phyloP scores from a whole-genome alignment of 2,329 filamentous ascomycete genomes.

The Cercospora brassicicola region DNA sequence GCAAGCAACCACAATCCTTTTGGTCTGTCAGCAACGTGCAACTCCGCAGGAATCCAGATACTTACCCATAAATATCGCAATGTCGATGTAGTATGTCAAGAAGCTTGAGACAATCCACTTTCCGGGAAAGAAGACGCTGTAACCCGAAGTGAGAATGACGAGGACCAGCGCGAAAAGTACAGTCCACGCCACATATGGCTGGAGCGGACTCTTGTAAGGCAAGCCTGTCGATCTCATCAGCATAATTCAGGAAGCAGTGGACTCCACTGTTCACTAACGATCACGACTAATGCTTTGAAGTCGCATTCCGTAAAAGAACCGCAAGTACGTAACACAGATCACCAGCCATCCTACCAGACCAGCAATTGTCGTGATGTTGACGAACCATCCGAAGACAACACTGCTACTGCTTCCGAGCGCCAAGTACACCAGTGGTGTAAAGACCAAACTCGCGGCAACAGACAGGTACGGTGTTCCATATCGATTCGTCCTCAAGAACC shows the following conservation, averaged over 20 bases:
- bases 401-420: slow-evolving; percentile 20
- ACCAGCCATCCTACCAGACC: slow-evolving; percentile 24
- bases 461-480: slow-evolving; percentile 21
- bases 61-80: slow-evolving; percentile 21
- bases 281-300: slow-evolving; percentile 18
- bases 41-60: not conserved
- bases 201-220: slow-evolving; percentile 47
- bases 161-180: slow-evolving; percentile 57
- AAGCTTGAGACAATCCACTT: slow-evolving; percentile 38
- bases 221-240: slow-evolving; percentile 10
- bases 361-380: slow-evolving; percentile 25
- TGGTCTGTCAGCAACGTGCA: not conserved
- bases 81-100: slow-evolving; percentile 25
- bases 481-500: slow-evolving; percentile 45
- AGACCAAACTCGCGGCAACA: slow-evolving; percentile 19
- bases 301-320: slow-evolving; percentile 20
- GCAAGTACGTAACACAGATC: slow-evolving; percentile 23
- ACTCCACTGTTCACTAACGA: slow-evolving; percentile 1
- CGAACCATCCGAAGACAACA: slow-evolving; percentile 24
- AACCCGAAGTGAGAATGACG: slow-evolving; percentile 66
- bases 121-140: slow-evolving; percentile 55
- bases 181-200: slow-evolving; percentile 59
- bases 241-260: too few relatives aligned
- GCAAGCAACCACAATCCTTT: slow-evolving; percentile 11
- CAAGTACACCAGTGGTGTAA: slow-evolving; percentile 23